Evolutionary conservation across 768 basidiomycete genomes (phyloP), one percentile per base, ranked within the genome.

Genomic region (Mycena polygramma): DNA sequence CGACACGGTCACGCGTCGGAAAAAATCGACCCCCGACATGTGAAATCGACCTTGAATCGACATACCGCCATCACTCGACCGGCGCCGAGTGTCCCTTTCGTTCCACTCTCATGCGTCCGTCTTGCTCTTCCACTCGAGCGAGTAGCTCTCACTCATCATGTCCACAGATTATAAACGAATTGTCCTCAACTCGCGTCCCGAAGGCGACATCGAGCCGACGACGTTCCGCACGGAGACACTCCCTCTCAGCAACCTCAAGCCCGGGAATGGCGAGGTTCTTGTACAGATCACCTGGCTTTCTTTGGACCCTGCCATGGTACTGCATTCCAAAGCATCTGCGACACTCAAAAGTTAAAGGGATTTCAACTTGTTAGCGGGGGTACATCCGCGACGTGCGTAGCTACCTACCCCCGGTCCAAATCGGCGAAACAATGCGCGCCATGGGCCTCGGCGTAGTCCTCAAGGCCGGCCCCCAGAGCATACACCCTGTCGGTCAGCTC

Each of bases 351-450:
- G n/a, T 30, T 30, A 30, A 30, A 30, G 30, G 30, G 30, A 30
- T 30, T 30, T 30, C 30, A 30, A 3, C 30, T 30, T 30, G 30
- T 30, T 30, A 30, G 30, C 87, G 95, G 11, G 90, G 89, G 15
- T 98, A 93, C 87, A 76, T 99, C 59, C 88, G 87, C 70, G 92
- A 94, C 77, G 77, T 76, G 19, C 85, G 95, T 54, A 91, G 89
- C 73, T 95, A 95, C 76, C 57, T 93, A 19, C 88, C 88, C 17
- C 93, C 93, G 11, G 89, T 91, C 7, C 76, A 91, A 75, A 91
- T 96, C 72, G 91, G 91, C 43, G 92, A 88, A 84, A 88, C 89
- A 14, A 97, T 97, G 95, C 88, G 94, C 22, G 90, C 91, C 1
- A 65, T 74, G 20, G 92, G 89, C 1, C 77, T 96, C 20, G 94